Evolutionary conservation across 2,329 filamentous ascomycete genomes (phyloP).

Genomic region (Bisporella sp.): DNA sequence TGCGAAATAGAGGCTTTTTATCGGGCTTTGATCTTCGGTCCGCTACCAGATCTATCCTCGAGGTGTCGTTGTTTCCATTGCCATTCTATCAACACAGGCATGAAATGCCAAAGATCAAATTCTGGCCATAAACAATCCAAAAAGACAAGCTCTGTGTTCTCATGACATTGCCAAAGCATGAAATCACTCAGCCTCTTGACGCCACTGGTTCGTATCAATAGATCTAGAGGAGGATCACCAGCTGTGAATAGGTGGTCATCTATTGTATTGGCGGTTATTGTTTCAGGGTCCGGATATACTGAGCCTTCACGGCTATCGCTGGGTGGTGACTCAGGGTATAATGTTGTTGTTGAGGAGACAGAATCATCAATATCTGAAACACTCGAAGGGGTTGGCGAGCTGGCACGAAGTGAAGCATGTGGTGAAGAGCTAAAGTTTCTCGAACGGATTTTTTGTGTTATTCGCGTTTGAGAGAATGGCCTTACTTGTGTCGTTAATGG

Average conservation of each 20-base stretch:
- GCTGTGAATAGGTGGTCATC: conserved; percentile 84
- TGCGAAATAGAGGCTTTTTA: not conserved
- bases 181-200: conserved; percentile 93
- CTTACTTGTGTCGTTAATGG: conserved; percentile 59
- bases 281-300: conserved; percentile 69
- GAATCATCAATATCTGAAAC: conserved; percentile 39
- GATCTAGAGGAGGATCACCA: conserved; percentile 77
- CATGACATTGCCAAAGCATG: conserved; percentile 97
- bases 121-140: conserved; percentile 91
- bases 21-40: conserved; percentile 14
- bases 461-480: conserved; percentile 81
- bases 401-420: conserved; percentile 24
- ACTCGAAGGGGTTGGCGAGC: conserved; percentile 40
- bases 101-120: conserved; percentile 87
- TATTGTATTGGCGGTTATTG: conserved; percentile 76
- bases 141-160: conserved; percentile 89
- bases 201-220: conserved; percentile 87
- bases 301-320: conserved; percentile 19
- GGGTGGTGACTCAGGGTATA: conserved; percentile 27
- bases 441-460: conserved; percentile 76
- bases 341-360: conserved; percentile 53
- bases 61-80: conserved; percentile 46
- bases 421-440: conserved; percentile 39
- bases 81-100: conserved; percentile 92
- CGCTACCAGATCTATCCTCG: conserved; percentile 21